Percentiles rank a stretch among this genome's conserved stretches.
phyloP scores from a whole-genome alignment of 2,329 filamentous ascomycete species.

The Ophiocordyceps camponoti-leonardi region DNA sequence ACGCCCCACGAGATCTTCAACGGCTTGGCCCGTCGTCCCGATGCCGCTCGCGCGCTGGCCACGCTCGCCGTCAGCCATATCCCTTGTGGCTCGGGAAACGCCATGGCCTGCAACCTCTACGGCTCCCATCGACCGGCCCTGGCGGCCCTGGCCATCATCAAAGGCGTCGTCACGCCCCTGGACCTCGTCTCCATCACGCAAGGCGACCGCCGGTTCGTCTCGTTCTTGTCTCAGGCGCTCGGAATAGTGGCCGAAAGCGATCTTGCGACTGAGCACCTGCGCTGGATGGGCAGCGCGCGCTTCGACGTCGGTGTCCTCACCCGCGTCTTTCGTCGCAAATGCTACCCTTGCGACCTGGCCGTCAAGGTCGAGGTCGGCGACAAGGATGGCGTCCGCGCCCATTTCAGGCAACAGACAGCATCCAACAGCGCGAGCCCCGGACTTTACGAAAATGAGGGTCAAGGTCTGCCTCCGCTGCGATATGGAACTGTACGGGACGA shows the following conservation, averaged over 20 bases:
- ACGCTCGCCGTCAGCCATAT: conserved; percentile 73
- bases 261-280: conserved; percentile 72
- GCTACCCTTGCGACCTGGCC: conserved; percentile 80
- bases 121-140: conserved; percentile 60
- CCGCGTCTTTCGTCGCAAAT: conserved; percentile 55
- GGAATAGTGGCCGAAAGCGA: conserved; percentile 85
- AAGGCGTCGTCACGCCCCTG: conserved; percentile 67
- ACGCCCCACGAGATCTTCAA: conserved; percentile 91
- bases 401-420: conserved; percentile 39
- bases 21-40: conserved; percentile 59
- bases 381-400: conserved; percentile 58
- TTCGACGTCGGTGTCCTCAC: conserved; percentile 77
- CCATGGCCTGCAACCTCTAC: conserved; percentile 77
- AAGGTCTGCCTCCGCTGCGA: conserved; percentile 52
- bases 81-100: conserved; percentile 88
- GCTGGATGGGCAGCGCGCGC: conserved; percentile 79
- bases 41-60: conserved; percentile 57
- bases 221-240: conserved; percentile 79
- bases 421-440: conserved; percentile 12
- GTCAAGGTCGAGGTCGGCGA: conserved; percentile 57
- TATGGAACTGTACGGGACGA: conserved; percentile 69
- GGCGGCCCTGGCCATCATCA: conserved; percentile 71
- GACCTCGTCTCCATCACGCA: conserved; percentile 84
- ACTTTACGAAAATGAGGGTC: conserved; percentile 7
- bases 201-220: conserved; percentile 54